Conservation (phyloP, 2,329 filamentous ascomycete species). For the Truncatella angustata region DNA sequence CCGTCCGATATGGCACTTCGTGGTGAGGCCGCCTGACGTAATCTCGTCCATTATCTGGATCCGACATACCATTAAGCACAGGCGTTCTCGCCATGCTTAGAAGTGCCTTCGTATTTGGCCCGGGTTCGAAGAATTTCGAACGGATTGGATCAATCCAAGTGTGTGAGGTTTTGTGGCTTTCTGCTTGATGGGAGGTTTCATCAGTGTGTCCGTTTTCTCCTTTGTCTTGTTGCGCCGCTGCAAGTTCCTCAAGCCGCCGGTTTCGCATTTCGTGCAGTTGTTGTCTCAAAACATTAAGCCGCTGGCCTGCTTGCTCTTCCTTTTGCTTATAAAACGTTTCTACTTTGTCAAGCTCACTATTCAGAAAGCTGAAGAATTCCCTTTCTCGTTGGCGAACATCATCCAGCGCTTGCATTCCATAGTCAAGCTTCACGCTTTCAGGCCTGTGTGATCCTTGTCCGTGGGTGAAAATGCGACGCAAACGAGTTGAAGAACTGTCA, state of each 20-base stretch:
- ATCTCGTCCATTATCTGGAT: slow-evolving; percentile 38
- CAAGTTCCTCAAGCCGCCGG: slow-evolving; percentile 71
- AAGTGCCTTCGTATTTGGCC: slow-evolving; percentile 60
- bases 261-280: slow-evolving; percentile 94
- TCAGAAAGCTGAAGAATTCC: slow-evolving; percentile 87
- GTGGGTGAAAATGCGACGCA: slow-evolving; percentile 40
- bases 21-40: slow-evolving; percentile 53
- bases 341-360: slow-evolving; percentile 84
- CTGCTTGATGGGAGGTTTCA: slow-evolving; percentile 14
- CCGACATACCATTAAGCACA: slow-evolving; percentile 27
- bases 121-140: slow-evolving; percentile 52
- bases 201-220: slow-evolving; percentile 24
- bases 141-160: slow-evolving; percentile 54
- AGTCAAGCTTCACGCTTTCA: slow-evolving; percentile 37
- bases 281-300: slow-evolving; percentile 69
- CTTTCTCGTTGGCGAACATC: slow-evolving; percentile 67
- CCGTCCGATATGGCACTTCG: slow-evolving; percentile 78
- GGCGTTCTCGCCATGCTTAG: slow-evolving; percentile 54
- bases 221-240: slow-evolving; percentile 36
- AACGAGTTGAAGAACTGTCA: slow-evolving; percentile 21
- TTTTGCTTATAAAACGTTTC: slow-evolving; percentile 86
- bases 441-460: slow-evolving; percentile 32
- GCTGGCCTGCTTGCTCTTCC: slow-evolving; percentile 77
- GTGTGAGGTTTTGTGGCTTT: slow-evolving; percentile 20
- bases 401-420: slow-evolving; percentile 42